phyloP scores from a whole-genome alignment of 179 eudicot genomes.

The Amaranthus tricolor region DNA sequence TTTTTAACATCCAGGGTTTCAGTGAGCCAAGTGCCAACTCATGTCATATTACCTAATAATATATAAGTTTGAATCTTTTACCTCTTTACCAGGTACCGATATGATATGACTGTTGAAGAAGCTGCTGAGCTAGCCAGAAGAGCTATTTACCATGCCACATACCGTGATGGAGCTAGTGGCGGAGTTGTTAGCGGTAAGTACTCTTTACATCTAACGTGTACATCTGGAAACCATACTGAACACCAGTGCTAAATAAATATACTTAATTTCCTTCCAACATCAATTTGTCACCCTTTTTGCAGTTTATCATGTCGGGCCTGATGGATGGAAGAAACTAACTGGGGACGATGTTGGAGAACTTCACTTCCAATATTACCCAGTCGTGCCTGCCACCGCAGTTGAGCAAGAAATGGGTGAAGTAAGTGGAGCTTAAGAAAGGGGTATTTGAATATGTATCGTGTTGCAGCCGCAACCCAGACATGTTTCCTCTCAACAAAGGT shows the following conservation, averaged over 20 bases:
- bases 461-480: neutral
- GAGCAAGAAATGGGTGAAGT: slow-evolving; percentile 84
- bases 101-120: slow-evolving; percentile 77
- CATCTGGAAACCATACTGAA: neutral
- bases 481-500: neutral
- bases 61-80: neutral
- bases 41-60: neutral
- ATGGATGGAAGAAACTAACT: slow-evolving; percentile 86
- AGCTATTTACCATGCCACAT: slow-evolving; percentile 88
- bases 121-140: slow-evolving; percentile 89
- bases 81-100: slow-evolving; percentile 49
- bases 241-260: neutral
- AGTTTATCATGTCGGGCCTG: slow-evolving; percentile 87
- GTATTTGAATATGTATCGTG: neutral
- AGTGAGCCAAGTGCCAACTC: slow-evolving; percentile 1
- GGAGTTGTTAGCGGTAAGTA: slow-evolving; percentile 89
- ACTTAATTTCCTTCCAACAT: neutral
- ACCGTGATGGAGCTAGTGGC: slow-evolving; percentile 99
- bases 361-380: slow-evolving; percentile 78
- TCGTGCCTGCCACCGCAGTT: slow-evolving; percentile 44
- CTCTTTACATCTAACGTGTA: slow-evolving; percentile 2
- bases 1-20: neutral
- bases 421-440: slow-evolving; percentile 26
- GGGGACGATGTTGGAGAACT: slow-evolving; percentile 98
- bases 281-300: slow-evolving; percentile 12